phyloP scores from a whole-genome alignment of 2,329 filamentous ascomycete species.

The Venturia pyrina region DNA sequence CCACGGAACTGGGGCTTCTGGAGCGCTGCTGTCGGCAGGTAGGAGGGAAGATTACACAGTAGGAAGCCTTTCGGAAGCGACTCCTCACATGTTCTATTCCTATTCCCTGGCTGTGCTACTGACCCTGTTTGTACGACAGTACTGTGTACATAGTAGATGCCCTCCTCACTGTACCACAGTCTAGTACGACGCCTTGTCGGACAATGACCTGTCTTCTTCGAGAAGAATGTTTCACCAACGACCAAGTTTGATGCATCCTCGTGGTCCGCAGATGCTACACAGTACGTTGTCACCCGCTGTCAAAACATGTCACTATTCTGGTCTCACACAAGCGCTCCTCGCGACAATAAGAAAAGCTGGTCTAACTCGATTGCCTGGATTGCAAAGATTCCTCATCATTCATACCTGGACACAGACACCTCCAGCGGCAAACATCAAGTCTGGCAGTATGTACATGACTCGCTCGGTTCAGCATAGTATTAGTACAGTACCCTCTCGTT shows the following conservation, averaged over 20 bases:
- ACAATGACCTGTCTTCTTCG: background rate
- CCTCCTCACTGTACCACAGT: no score
- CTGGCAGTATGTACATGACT: no score
- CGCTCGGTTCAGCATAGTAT: no score
- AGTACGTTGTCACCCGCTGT: background rate
- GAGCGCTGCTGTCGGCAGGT: background rate
- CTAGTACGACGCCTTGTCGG: no score
- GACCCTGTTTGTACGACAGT: background rate
- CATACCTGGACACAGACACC: no score
- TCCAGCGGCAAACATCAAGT: no score
- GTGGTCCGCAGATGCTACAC: background rate
- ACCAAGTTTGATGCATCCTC: background rate
- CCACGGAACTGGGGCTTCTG: background rate
- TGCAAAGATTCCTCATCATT: no score
- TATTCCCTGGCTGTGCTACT: background rate
- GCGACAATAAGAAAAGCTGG: no score
- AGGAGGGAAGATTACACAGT: no score
- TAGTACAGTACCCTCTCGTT: no score
- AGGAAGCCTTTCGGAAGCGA: background rate
- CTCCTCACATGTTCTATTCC: background rate
- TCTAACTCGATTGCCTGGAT: no score
- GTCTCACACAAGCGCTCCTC: background rate
- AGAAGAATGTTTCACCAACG: background rate
- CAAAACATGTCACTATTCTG: background rate
- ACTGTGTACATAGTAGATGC: no score